Percentiles rank a stretch among this genome's conserved stretches.
Conservation (phyloP, 2,329 filamentous ascomycete species). For the Shiraia sp. region DNA sequence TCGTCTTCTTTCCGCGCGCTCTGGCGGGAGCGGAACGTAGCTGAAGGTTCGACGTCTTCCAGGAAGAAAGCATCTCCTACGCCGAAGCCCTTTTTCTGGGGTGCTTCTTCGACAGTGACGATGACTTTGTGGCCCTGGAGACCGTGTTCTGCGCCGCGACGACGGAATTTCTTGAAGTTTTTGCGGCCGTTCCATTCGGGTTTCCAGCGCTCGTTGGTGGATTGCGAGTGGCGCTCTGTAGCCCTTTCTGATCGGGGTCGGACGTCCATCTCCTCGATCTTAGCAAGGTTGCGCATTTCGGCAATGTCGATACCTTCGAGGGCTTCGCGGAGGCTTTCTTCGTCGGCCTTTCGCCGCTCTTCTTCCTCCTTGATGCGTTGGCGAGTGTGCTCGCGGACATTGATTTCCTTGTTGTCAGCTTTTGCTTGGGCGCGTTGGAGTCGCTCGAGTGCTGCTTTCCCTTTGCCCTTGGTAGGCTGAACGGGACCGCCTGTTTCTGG, state of each 20-base stretch:
- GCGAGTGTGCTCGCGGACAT: slow-evolving; percentile 59
- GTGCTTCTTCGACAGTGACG: slow-evolving; percentile 70
- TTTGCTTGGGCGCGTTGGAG: slow-evolving; percentile 44
- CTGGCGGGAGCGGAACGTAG: slow-evolving; percentile 18
- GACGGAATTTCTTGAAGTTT: slow-evolving; percentile 91
- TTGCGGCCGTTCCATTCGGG: slow-evolving; percentile 89
- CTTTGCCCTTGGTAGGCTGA: slow-evolving; percentile 20
- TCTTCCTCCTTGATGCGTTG: slow-evolving; percentile 57
- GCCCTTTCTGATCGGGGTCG: slow-evolving; percentile 42
- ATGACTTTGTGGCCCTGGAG: slow-evolving; percentile 62
- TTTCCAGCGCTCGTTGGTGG: slow-evolving; percentile 72
- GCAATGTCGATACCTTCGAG: slow-evolving; percentile 70
- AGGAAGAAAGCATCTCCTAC: slow-evolving; percentile 79
- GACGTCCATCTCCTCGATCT: slow-evolving; percentile 77
- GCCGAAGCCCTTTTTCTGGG: slow-evolving; percentile 69
- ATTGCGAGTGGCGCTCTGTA: slow-evolving; percentile 27
- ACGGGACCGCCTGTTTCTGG: slow-evolving; percentile 45
- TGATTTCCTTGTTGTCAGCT: slow-evolving; percentile 60
- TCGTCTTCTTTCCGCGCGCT: slow-evolving; percentile 4
- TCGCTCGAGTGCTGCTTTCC: slow-evolving; percentile 48
- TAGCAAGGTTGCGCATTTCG: slow-evolving; percentile 72
- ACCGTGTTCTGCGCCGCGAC: slow-evolving; percentile 40
- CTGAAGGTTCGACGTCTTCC: slow-evolving; percentile 44
- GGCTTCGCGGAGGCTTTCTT: slow-evolving; percentile 62
- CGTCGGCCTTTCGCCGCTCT: slow-evolving; percentile 61